Conservation (phyloP, 352 stramenopile species). For the Globisporangium heterothallicum region DNA sequence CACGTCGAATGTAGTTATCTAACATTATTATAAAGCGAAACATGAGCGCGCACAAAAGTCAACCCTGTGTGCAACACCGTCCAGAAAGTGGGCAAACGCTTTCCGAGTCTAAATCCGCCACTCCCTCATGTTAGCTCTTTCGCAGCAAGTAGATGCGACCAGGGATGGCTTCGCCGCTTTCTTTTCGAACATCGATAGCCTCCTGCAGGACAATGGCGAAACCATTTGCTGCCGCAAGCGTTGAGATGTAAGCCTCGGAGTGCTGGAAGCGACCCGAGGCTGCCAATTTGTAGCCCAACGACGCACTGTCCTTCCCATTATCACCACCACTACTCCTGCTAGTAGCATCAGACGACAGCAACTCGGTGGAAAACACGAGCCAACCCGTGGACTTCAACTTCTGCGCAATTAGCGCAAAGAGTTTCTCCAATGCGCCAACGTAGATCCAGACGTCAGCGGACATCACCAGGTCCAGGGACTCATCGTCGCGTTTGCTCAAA, state of each 20-base stretch:
- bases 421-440: slow-evolving; percentile 59
- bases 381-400: slow-evolving; percentile 41
- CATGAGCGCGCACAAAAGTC: too few species aligned
- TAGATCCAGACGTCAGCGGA: slow-evolving; percentile 87
- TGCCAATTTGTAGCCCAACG: slow-evolving; percentile 53
- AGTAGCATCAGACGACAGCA: slow-evolving; percentile 16
- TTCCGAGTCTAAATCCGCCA: too few species aligned
- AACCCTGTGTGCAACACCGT: too few species aligned
- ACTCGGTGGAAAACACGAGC: slow-evolving; percentile 72
- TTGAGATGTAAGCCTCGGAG: slow-evolving; percentile 52
- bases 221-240: slow-evolving; percentile 27
- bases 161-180: slow-evolving; percentile 64
- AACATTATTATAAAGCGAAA: background rate
- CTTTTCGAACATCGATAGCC: slow-evolving; percentile 56
- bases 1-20: background rate
- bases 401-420: slow-evolving; percentile 39
- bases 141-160: slow-evolving; percentile 61
- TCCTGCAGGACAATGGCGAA: slow-evolving; percentile 40
- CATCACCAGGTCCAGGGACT: slow-evolving; percentile 56
- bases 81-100: too few species aligned
- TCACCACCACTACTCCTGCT: background rate
- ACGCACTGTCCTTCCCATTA: too few species aligned
- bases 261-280: slow-evolving; percentile 77
- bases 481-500: slow-evolving; percentile 31
- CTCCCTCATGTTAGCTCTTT: slow-evolving; percentile 4